Percentiles rank a stretch among this genome's conserved stretches.
phyloP scores from a whole-genome alignment of 192 early-diverging fungal genomes.

The Podila verticillata region DNA sequence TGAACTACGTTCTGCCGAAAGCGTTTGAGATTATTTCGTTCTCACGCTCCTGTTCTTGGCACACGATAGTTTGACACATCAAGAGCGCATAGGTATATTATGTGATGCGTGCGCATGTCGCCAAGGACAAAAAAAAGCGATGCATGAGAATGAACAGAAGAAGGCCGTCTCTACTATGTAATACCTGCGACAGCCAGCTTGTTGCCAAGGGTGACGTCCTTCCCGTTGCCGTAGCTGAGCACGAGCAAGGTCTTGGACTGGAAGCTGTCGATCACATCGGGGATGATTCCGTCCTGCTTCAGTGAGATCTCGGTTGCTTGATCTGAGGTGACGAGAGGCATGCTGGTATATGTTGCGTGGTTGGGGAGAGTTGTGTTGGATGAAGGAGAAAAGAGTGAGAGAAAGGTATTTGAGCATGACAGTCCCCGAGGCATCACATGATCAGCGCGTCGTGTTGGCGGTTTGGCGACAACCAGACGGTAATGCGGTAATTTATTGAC shows the following conservation, averaged over 20 bases:
- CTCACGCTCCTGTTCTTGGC: background rate
- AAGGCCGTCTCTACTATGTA: too few relatives aligned
- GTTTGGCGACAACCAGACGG: too few relatives aligned
- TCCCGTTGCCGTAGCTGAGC: slow-evolving; percentile 23
- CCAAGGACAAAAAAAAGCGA: too few relatives aligned
- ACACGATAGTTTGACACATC: background rate
- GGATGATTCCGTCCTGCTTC: slow-evolving; percentile 52
- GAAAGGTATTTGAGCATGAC: background rate
- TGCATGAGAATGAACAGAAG: too few relatives aligned
- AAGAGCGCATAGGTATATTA: too few relatives aligned
- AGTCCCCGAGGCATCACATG: too few relatives aligned
- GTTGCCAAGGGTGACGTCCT: slow-evolving; percentile 43
- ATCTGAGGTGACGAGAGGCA: slow-evolving; percentile 59
- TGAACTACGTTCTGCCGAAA: background rate
- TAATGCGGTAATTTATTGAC: too few relatives aligned
- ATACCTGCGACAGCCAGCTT: slow-evolving; percentile 31
- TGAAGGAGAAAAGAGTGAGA: background rate
- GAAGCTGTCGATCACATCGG: slow-evolving; percentile 51
- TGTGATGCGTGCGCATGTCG: too few relatives aligned
- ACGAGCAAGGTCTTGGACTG: slow-evolving; percentile 22
- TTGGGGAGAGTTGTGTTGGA: background rate
- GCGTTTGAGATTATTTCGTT: background rate
- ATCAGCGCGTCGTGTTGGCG: too few relatives aligned
- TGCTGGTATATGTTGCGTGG: slow-evolving; percentile 13
- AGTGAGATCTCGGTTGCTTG: slow-evolving; percentile 49